These are phyloP conservation scores for Ulota crispa DNA, from an alignment of 225 moss, liverwort and hornwort genomes.

Conservation along the genomic window DNA sequence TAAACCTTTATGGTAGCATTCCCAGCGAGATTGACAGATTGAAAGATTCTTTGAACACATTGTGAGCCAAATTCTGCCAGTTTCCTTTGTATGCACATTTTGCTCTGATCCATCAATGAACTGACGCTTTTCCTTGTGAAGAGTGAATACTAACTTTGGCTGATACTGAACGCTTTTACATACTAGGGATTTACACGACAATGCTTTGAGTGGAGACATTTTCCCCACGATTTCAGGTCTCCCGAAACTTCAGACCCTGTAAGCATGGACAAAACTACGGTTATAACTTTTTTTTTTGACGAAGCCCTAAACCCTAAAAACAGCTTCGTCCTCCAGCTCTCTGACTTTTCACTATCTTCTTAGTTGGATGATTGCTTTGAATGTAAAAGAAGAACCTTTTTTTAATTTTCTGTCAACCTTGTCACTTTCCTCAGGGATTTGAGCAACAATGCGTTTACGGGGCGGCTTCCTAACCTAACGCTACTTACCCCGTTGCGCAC, in stretches of 20 bases:
- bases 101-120: background rate
- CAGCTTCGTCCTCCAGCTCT: background rate
- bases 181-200: slow-evolving; percentile 17
- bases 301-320: too few relatives aligned
- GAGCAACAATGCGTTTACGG: slow-evolving; percentile 7
- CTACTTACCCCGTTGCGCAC: background rate
- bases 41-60: background rate
- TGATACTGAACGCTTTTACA: background rate
- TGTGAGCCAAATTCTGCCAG: slow-evolving; percentile 7
- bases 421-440: slow-evolving; percentile 16
- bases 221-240: rapidly evolving
- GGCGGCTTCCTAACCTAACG: rapidly evolving
- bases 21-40: slow-evolving; percentile 1
- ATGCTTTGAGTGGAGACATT: slow-evolving; percentile 1
- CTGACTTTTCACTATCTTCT: background rate
- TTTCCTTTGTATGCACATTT: background rate
- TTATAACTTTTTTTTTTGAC: background rate
- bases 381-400: background rate
- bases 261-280: background rate
- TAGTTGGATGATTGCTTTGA: background rate
- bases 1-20: background rate
- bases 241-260: background rate
- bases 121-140: background rate
- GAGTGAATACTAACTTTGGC: background rate
- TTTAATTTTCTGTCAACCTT: background rate